Evolutionary conservation across 805 yeast species (phyloP).

Genomic region (Priceomyces melissophilus): DNA sequence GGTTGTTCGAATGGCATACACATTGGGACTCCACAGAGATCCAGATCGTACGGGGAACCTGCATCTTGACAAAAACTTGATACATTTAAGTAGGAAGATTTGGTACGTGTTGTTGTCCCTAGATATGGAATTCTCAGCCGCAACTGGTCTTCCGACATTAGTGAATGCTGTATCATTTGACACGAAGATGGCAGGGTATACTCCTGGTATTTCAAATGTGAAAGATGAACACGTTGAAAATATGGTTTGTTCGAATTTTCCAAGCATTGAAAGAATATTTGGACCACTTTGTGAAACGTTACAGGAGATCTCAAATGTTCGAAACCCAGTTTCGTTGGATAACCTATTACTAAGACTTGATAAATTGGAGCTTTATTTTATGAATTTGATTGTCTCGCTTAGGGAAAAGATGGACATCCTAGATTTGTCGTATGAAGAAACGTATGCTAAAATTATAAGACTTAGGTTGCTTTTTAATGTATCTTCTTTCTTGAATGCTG

Average conservation of each 20-base stretch:
- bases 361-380: conserved; percentile 10
- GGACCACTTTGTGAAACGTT: conserved; percentile 12
- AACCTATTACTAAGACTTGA: conserved; percentile 13
- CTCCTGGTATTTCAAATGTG: conserved; percentile 28
- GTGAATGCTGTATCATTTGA: conserved; percentile 21
- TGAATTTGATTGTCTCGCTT: conserved; percentile 5
- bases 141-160: conserved; percentile 22
- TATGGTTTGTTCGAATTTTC: conserved; percentile 16
- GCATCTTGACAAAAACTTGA: conserved; percentile 10
- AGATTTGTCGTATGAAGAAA: background rate
- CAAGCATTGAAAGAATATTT: conserved; percentile 9
- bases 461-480: conserved; percentile 18
- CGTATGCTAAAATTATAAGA: conserved; percentile 6
- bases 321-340: conserved; percentile 12
- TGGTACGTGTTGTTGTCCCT: conserved; percentile 20
- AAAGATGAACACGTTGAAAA: conserved; percentile 28
- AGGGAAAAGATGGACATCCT: conserved; percentile 1
- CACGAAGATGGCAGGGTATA: conserved; percentile 16
- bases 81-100: conserved; percentile 24
- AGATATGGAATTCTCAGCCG: conserved; percentile 18
- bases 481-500: conserved; percentile 16
- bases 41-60: conserved; percentile 45
- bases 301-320: conserved; percentile 13
- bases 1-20: conserved; percentile 62
- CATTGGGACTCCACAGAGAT: conserved; percentile 67